Base-by-base conservation (phyloP, 2,329 filamentous ascomycete species). In the Fusarium cyanostomum region DNA sequence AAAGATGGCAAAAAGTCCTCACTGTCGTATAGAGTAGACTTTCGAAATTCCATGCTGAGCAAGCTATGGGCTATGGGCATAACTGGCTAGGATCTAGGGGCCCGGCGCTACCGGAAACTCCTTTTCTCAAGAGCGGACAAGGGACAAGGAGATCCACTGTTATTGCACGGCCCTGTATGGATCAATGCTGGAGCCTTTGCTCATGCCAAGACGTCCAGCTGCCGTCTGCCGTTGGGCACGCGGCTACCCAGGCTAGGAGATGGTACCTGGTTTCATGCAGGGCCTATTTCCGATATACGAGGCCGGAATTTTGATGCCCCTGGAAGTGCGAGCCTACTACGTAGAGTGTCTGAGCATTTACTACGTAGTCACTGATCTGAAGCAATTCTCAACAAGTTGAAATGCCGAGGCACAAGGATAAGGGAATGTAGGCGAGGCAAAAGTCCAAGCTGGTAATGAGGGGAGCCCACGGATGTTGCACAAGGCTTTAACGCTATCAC, bases 241-340 rank as follows among this genome's bases (percentile, higher is more conserved):
- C 50, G 42, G 37, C 41, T 37, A 28, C 16, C 21, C 16, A 34
- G 15, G 16, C 7, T 16, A 31, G 27, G 52, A 52, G 34, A 30
- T 42, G 60, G 48, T 65, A 46, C 38, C 28, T 43, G 24, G 21
- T 26, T 52, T 57, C 42, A 66, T 62, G 62, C 62, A 66, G 52
- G 59, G 52, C 51, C 53, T 66, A 27, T 44, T 33, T 58, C 57
- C 35, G 26, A 66, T 66, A 66, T 66, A 65, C 58, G 62, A 63
- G 59, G 39, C 64, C 43, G 45, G 61, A 34, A 43, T 21, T 46
- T 37, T 42, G 38, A 37, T 45, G 30, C 62, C 62, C 62, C 62
- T 63, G 62, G 39, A 65, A 66, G 34, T 38, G 48, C 50, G 62
- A 52, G 45, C 38, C 54, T 26, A 15, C 13, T 45, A 18, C 28